phyloP scores from a whole-genome alignment of 2,329 filamentous ascomycete species.

The Trichophyton equinum region DNA sequence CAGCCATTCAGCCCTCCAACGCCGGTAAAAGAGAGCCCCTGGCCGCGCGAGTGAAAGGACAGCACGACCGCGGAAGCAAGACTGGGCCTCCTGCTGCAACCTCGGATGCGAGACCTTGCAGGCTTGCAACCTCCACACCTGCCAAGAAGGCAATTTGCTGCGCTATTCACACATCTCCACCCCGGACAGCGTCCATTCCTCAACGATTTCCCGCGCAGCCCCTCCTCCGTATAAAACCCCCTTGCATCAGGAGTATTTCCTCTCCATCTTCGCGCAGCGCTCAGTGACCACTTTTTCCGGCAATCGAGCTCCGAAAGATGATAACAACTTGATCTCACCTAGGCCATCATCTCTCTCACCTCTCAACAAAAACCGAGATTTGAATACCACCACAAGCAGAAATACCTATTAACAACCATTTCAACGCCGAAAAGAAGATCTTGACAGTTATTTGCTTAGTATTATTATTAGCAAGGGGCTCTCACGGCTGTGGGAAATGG shows the following conservation, averaged over 20 bases:
- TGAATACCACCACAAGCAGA: not conserved
- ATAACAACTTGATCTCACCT: not conserved
- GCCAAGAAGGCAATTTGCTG: not conserved
- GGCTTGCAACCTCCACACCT: not conserved
- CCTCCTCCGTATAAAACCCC: not conserved
- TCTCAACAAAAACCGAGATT: not conserved
- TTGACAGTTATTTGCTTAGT: not conserved
- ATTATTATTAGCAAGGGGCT: not conserved
- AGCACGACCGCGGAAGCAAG: too few relatives aligned
- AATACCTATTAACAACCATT: not conserved
- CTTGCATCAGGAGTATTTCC: not conserved
- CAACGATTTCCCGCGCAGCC: not conserved
- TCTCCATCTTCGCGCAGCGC: not conserved
- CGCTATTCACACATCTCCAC: not conserved
- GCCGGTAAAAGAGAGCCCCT: too few relatives aligned
- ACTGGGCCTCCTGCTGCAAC: not conserved
- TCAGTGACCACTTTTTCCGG: not conserved
- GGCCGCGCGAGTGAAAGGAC: too few relatives aligned
- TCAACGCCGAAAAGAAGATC: not conserved
- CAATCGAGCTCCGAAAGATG: not conserved
- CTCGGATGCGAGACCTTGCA: not conserved
- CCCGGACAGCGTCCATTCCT: not conserved
- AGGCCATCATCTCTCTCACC: not conserved
- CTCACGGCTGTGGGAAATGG: slow-evolving; percentile 18
- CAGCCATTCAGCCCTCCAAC: too few relatives aligned